A percentile compares a stretch with the other conserved stretches of the same genome.
Conservation (phyloP, 306 rosid genomes). For the Medicago truncatula region MtrunA17r5.0-ANR NC_053047.1:37495501-37496000, state of each 20-base stretch:
- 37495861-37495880: conserved; percentile 42
- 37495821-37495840: conserved; percentile 58
- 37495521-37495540: neutral
- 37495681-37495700: conserved; percentile 8
- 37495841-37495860: conserved; percentile 86
- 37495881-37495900: conserved; percentile 40
- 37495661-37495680: neutral
- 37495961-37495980: conserved; percentile 40
- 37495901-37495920: conserved; percentile 41
- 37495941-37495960: conserved; percentile 44
- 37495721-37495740: conserved; percentile 45
- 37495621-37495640: neutral
- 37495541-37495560: neutral
- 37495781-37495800: conserved; percentile 40
- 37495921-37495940: conserved; percentile 44
- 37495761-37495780: conserved; percentile 62
- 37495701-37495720: conserved; percentile 50
- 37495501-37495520: neutral
- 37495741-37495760: conserved; percentile 61
- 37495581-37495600: neutral
- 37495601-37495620: neutral
- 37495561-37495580: neutral
- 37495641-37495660: neutral
- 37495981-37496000: conserved; percentile 39
- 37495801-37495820: conserved; percentile 10